Conservation (phyloP, 257 asterid genomes). For the Scutellaria minor region DNA sequence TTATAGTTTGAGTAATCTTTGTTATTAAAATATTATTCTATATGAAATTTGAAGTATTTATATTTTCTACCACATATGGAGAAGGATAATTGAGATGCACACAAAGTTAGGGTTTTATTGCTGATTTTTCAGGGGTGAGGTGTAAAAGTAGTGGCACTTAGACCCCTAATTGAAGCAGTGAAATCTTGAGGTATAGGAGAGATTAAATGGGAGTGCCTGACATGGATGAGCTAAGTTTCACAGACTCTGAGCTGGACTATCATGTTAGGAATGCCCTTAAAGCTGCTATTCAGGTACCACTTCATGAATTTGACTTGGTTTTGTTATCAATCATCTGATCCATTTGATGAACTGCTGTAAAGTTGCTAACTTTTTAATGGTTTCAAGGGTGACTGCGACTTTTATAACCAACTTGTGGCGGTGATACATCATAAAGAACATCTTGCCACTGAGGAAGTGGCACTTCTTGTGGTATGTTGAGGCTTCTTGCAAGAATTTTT, state of each 20-base stretch:
- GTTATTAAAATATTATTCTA: too few relatives aligned
- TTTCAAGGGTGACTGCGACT: constrained; percentile 64
- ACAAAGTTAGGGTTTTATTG: neutral
- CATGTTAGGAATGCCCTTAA: constrained; percentile 70
- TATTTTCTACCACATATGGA: neutral
- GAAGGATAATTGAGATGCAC: neutral
- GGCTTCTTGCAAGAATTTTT: constrained; percentile 13
- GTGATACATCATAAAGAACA: constrained; percentile 55
- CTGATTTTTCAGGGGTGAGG: constrained; percentile 33
- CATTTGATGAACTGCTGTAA: constrained; percentile 14
- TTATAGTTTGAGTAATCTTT: too few relatives aligned
- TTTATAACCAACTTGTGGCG: constrained; percentile 63
- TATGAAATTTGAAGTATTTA: too few relatives aligned
- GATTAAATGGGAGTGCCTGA: constrained; percentile 57
- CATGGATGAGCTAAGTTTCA: constrained; percentile 51
- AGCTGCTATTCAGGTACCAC: constrained; percentile 60
- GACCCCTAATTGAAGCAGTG: constrained; percentile 29
- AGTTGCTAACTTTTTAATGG: constrained; percentile 23
- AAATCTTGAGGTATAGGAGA: constrained; percentile 27
- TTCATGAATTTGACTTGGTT: constrained; percentile 6
- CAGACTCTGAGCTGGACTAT: constrained; percentile 63
- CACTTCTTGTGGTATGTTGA: constrained; percentile 80
- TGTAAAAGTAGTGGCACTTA: neutral
- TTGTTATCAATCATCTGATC: neutral
- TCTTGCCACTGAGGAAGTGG: constrained; percentile 66